Evolutionary conservation across 441 rosid genomes (phyloP).

Genomic region (Gossypium gossypioides): DNA sequence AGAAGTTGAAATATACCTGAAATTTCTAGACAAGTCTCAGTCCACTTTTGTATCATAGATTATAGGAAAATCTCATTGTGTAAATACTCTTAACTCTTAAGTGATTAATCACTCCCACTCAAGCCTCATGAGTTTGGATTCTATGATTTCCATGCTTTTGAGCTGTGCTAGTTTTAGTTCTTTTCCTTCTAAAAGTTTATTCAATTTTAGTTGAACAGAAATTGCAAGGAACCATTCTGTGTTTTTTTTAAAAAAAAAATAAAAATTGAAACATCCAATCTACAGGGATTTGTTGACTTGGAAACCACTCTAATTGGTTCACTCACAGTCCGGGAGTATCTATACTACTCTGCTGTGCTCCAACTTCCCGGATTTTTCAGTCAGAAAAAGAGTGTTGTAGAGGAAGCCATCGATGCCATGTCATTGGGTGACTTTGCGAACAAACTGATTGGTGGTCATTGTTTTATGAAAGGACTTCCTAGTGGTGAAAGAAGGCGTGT

Average conservation of each 20-base stretch:
- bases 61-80: neutral
- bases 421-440: slow-evolving; percentile 83
- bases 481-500: slow-evolving; percentile 94
- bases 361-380: slow-evolving; percentile 93
- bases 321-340: slow-evolving; percentile 81
- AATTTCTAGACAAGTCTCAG: neutral
- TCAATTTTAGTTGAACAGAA: neutral
- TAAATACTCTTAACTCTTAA: neutral
- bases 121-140: neutral
- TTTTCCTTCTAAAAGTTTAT: neutral
- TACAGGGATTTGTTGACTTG: slow-evolving; percentile 90
- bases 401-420: slow-evolving; percentile 97
- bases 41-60: neutral
- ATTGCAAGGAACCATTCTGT: neutral
- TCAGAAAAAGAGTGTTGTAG: slow-evolving; percentile 80
- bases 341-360: slow-evolving; percentile 88
- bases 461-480: slow-evolving; percentile 86
- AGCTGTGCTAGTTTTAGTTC: neutral
- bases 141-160: neutral
- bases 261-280: slow-evolving; percentile 9
- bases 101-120: too few relatives aligned
- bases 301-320: slow-evolving; percentile 78
- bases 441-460: slow-evolving; percentile 92
- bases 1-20: neutral
- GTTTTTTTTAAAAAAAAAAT: neutral